Evolutionary conservation across 2,329 filamentous ascomycete species (phyloP).

Genomic region (Aspergillus tubingensis): DNA sequence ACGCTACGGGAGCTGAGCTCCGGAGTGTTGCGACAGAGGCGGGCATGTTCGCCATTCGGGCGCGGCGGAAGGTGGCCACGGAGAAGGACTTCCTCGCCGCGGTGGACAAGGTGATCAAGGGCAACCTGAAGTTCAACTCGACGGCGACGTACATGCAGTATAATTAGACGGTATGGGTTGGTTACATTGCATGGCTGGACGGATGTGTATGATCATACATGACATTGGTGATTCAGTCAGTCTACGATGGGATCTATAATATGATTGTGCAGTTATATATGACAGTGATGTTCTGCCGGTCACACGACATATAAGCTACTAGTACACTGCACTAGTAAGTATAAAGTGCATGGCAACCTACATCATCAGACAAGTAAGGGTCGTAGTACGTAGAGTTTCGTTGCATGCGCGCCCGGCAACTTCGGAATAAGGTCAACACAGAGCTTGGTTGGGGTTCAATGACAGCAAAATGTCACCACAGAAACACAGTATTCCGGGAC

Average conservation of each 20-base stretch:
- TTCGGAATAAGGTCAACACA: neutral
- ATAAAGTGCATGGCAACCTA: neutral
- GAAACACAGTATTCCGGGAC: neutral
- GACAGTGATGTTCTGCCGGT: neutral
- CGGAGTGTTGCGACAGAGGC: constrained; percentile 97
- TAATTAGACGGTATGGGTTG: constrained; percentile 65
- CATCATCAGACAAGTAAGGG: neutral
- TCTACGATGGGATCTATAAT: constrained; percentile 21
- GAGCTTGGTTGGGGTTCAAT: neutral
- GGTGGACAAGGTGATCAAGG: constrained; percentile 99
- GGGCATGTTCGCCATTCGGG: constrained; percentile 96
- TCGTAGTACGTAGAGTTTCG: too few species aligned
- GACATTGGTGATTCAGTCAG: constrained; percentile 26
- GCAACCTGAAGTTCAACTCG: constrained; percentile 98
- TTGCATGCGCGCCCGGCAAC: neutral
- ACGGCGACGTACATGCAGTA: constrained; percentile 99
- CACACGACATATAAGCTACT: neutral
- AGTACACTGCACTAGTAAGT: neutral
- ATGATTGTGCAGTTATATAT: neutral
- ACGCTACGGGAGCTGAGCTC: constrained; percentile 93
- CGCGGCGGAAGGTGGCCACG: constrained; percentile 91
- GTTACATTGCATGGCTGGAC: constrained; percentile 32
- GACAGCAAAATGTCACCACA: neutral
- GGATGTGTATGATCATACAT: constrained; percentile 39
- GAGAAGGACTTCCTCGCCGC: constrained; percentile 99